Evolutionary conservation across 2,329 filamentous ascomycete species (phyloP).

Genomic region (Colletotrichum tamarilloi): DNA sequence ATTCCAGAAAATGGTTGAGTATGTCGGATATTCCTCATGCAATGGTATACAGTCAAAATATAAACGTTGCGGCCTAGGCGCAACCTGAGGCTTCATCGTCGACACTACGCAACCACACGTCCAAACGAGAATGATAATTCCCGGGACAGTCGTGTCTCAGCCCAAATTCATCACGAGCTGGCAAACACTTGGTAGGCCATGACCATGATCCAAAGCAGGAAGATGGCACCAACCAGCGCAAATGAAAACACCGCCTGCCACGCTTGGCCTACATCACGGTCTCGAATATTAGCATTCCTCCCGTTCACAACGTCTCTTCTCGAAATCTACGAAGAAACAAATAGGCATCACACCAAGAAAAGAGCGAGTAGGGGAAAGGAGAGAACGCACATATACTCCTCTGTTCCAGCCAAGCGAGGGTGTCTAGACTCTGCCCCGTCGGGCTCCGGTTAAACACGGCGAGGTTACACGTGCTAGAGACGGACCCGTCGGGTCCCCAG

Average conservation of each 20-base stretch:
- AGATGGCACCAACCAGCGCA: conserved; percentile 67
- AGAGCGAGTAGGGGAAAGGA: background rate
- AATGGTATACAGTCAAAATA: background rate
- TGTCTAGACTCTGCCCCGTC: conserved; percentile 62
- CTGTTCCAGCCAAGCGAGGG: conserved; percentile 74
- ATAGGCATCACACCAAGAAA: background rate
- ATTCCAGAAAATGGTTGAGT: background rate
- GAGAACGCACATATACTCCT: conserved; percentile 68
- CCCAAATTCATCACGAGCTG: background rate
- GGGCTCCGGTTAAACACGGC: conserved; percentile 65
- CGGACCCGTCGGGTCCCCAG: conserved; percentile 68
- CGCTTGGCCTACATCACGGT: conserved; percentile 60
- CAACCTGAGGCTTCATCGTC: background rate
- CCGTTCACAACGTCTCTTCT: background rate
- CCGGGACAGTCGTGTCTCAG: background rate
- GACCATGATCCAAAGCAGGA: conserved; percentile 75
- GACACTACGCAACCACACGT: no score
- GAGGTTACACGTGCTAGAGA: conserved; percentile 69
- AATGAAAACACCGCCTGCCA: conserved; percentile 76
- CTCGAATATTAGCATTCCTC: background rate
- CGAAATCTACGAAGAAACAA: background rate
- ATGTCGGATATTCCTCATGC: background rate
- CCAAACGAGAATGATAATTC: no score
- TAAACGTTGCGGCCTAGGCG: background rate
- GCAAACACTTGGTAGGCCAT: conserved; percentile 75